Conservation (phyloP, 192 early-diverging fungal species). For the Spinellus fusiger region DNA sequence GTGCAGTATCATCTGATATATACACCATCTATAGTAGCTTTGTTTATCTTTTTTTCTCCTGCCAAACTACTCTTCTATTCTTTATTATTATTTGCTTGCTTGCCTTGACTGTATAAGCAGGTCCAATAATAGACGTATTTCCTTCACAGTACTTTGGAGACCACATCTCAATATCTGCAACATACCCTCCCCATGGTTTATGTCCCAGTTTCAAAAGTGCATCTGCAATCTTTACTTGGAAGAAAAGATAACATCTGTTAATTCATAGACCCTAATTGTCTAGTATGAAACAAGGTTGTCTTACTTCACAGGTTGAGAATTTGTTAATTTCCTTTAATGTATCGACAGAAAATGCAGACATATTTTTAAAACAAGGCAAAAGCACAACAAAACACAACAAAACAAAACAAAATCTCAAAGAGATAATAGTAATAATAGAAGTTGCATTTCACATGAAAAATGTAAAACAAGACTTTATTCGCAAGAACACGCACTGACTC, state of each 20-base stretch:
- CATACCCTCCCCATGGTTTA: slow-evolving; percentile 40
- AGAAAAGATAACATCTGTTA: not conserved
- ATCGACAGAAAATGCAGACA: too few species aligned
- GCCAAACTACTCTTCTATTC: not conserved
- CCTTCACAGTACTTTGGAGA: slow-evolving; percentile 43
- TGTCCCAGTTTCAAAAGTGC: slow-evolving; percentile 41
- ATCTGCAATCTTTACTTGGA: slow-evolving; percentile 37
- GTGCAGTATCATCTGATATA: slow-evolving; percentile 6
- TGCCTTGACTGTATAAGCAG: slow-evolving; percentile 56
- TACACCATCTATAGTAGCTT: slow-evolving; percentile 11
- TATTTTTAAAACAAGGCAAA: too few species aligned
- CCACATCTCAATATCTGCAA: slow-evolving; percentile 51
- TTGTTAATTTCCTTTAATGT: slow-evolving; percentile 5
- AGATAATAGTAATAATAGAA: too few species aligned
- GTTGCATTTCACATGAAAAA: too few species aligned
- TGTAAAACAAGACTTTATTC: too few species aligned
- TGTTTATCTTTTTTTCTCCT: not conserved
- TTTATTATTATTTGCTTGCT: not conserved
- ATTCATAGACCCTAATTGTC: not conserved
- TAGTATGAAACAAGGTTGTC: not conserved
- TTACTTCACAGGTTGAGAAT: slow-evolving; percentile 22
- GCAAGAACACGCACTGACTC: too few species aligned
- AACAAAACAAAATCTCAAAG: too few species aligned
- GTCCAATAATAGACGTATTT: slow-evolving; percentile 44
- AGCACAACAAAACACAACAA: too few species aligned